A percentile compares a stretch with the other conserved stretches of the same genome.
Conservation (phyloP, 371 early-diverging fungal species). For the Mortierella polycephala region DNA sequence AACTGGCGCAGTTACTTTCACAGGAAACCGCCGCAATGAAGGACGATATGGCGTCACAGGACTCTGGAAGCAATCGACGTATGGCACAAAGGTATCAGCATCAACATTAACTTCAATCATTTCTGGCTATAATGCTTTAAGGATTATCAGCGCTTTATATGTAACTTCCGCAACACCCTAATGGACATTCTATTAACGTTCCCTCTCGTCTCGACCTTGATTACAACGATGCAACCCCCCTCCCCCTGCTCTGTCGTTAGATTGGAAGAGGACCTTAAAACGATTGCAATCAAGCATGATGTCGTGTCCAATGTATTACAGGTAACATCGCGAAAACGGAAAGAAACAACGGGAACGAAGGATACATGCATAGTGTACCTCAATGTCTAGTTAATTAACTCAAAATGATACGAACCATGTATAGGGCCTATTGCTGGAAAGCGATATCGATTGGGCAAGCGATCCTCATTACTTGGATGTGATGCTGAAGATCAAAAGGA, state of each 20-base stretch:
- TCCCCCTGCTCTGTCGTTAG: conserved; percentile 2
- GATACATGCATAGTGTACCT: not conserved
- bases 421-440: conserved; percentile 53
- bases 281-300: conserved; percentile 32
- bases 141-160: not conserved
- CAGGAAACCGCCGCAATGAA: conserved; percentile 27
- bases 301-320: conserved; percentile 46
- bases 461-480: conserved; percentile 52
- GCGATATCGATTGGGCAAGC: conserved; percentile 51
- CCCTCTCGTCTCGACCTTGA: not conserved
- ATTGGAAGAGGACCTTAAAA: conserved; percentile 40
- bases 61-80: conserved; percentile 11
- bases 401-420: not conserved
- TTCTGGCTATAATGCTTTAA: not conserved
- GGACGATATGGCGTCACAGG: conserved; percentile 14
- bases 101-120: no score
- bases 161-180: no score
- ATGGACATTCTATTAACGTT: not conserved
- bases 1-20: conserved; percentile 15
- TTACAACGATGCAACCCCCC: no score
- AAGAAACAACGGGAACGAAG: not conserved
- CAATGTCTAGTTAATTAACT: not conserved
- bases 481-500: conserved; percentile 44
- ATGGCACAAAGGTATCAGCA: conserved; percentile 14
- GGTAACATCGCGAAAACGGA: conserved; percentile 12